Percentiles rank a stretch among this genome's conserved stretches.
Conservation (phyloP, 495 filamentous ascomycete genomes). For the Xeromyces bisporus region DNA sequence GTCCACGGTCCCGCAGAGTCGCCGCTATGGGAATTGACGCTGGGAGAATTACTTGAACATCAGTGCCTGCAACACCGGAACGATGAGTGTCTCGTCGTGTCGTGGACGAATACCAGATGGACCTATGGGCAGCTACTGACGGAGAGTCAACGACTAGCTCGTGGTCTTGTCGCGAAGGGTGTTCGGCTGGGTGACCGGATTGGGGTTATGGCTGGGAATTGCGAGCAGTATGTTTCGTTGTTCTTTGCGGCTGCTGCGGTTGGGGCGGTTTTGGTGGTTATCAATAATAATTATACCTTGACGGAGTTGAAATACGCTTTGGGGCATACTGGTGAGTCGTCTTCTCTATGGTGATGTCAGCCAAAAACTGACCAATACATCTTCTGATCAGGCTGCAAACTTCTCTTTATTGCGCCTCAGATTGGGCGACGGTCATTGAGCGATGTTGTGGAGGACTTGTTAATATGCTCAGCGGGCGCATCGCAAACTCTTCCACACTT, state of each 20-base stretch:
- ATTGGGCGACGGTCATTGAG: slow-evolving; percentile 41
- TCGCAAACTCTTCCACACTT: slow-evolving; percentile 5
- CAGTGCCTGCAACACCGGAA: slow-evolving; percentile 43
- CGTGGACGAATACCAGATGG: slow-evolving; percentile 50
- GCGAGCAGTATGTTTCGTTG: slow-evolving; percentile 49
- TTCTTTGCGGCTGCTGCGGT: slow-evolving; percentile 52
- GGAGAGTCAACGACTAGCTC: slow-evolving; percentile 40
- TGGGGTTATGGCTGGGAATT: slow-evolving; percentile 56
- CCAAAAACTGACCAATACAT: too few species aligned
- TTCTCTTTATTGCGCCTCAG: slow-evolving; percentile 45
- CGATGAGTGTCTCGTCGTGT: slow-evolving; percentile 44
- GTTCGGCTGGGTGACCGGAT: slow-evolving; percentile 47
- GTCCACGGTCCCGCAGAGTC: slow-evolving; percentile 43
- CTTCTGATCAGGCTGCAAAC: slow-evolving; percentile 33
- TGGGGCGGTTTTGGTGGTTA: slow-evolving; percentile 49
- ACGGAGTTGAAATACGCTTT: slow-evolving; percentile 45
- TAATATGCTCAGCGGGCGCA: slow-evolving; percentile 12
- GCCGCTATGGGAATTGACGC: slow-evolving; percentile 40
- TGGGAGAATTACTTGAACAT: slow-evolving; percentile 42
- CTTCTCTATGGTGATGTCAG: not conserved
- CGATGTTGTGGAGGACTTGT: slow-evolving; percentile 35
- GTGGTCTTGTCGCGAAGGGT: slow-evolving; percentile 39
- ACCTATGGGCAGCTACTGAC: slow-evolving; percentile 47
- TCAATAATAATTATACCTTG: slow-evolving; percentile 57
- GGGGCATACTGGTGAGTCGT: slow-evolving; percentile 41